phyloP scores from a whole-genome alignment of 495 filamentous ascomycete genomes.

The Articulospora tetracladia region DNA sequence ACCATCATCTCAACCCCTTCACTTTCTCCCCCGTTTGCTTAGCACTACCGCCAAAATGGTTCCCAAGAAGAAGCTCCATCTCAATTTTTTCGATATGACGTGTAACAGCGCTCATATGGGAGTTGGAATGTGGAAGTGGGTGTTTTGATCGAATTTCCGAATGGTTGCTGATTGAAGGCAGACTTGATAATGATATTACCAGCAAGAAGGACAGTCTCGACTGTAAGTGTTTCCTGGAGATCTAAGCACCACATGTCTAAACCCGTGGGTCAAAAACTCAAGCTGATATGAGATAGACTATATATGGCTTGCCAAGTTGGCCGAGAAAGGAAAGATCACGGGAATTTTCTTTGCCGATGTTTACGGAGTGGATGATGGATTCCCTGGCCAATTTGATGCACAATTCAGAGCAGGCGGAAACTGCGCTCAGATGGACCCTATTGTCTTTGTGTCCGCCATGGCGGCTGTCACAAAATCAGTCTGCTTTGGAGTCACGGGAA shows the following conservation, averaged over 20 bases:
- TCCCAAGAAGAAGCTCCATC: constrained; percentile 36
- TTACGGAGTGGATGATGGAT: constrained; percentile 52
- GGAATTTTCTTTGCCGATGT: constrained; percentile 60
- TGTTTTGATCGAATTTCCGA: not conserved
- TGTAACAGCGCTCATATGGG: constrained; percentile 40
- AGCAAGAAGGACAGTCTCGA: constrained; percentile 51
- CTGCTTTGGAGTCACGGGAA: constrained; percentile 50
- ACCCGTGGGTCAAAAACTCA: too few relatives aligned
- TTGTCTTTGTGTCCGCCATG: constrained; percentile 49
- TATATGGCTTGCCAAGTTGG: constrained; percentile 55
- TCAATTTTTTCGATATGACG: constrained; percentile 46
- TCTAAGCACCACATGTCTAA: not conserved
- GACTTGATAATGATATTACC: constrained; percentile 54
- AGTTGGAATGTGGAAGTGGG: constrained; percentile 43
- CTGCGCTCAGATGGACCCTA: constrained; percentile 34
- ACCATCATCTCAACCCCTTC: not conserved
- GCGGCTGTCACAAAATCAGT: constrained; percentile 53
- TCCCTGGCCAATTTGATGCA: constrained; percentile 31
- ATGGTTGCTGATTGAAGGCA: constrained; percentile 9
- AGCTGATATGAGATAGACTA: constrained; percentile 27
- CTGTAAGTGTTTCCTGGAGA: constrained; percentile 27
- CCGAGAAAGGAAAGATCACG: constrained; percentile 56
- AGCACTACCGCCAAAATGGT: constrained; percentile 18
- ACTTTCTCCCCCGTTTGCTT: not conserved
- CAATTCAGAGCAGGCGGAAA: not conserved